Percentiles rank a stretch among this genome's conserved stretches.
These are phyloP conservation scores for Volvox carteri DNA, from an alignment of 163 green algal species.

Conservation along the genomic window DNA sequence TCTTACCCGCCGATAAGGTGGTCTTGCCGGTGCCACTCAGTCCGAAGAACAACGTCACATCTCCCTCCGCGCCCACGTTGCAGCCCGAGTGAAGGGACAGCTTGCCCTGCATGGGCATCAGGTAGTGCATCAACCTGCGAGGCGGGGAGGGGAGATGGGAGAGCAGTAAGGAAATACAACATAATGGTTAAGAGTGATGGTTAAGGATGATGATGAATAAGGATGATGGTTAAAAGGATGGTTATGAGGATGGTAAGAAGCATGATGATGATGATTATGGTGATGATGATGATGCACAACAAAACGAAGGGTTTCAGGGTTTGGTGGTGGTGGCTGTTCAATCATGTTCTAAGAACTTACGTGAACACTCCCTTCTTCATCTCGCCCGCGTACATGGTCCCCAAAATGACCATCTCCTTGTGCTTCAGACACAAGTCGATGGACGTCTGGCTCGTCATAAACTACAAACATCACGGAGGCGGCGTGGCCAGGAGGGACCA, in stretches of 20 bases:
- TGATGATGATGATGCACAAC: no score
- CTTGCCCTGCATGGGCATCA: slow-evolving; percentile 89
- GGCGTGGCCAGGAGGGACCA: not conserved
- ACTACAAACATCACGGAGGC: slow-evolving; percentile 51
- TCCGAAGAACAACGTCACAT: slow-evolving; percentile 98
- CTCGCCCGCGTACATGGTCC: slow-evolving; percentile 96
- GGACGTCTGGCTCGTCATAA: slow-evolving; percentile 92
- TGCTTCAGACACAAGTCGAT: slow-evolving; percentile 90
- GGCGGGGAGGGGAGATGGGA: not conserved
- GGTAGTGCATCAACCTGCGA: slow-evolving; percentile 87
- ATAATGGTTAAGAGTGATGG: no score
- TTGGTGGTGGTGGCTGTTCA: no score
- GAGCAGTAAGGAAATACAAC: no score
- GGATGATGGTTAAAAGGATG: no score
- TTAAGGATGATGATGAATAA: no score
- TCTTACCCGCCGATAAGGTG: slow-evolving; percentile 83
- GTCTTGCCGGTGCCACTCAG: slow-evolving; percentile 97
- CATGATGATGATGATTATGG: no score
- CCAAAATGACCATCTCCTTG: slow-evolving; percentile 95
- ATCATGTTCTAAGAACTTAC: no score
- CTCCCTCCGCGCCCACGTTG: slow-evolving; percentile 85
- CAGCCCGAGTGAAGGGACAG: slow-evolving; percentile 95
- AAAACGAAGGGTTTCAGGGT: no score
- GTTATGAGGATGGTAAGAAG: no score
- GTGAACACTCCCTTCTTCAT: slow-evolving; percentile 99